phyloP scores from a whole-genome alignment of 176 grass and related monocot genomes.

The Oryza glumipatula region DNA sequence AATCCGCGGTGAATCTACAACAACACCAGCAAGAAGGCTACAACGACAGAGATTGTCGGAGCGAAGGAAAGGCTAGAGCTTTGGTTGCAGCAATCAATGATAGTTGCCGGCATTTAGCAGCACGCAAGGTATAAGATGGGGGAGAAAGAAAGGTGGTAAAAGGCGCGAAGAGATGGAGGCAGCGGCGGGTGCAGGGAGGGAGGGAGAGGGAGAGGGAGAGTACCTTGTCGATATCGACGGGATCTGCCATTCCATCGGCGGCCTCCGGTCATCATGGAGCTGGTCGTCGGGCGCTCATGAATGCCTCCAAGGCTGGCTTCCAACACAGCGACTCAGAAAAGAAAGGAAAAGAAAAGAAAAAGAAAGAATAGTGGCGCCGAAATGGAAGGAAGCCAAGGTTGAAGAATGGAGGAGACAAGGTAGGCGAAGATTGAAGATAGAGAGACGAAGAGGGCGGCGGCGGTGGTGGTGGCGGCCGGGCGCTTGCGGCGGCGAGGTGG shows the following conservation, averaged over 20 bases:
- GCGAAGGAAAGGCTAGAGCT: neutral
- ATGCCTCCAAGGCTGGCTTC: slow-evolving; percentile 2
- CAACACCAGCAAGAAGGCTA: neutral
- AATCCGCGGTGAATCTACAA: neutral
- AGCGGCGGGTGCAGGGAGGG: neutral
- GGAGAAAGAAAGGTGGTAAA: neutral
- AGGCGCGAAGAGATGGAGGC: neutral
- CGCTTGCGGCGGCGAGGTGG: neutral
- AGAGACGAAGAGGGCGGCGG: neutral
- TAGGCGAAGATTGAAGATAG: neutral
- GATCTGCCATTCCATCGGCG: slow-evolving; percentile 92
- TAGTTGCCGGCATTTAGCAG: slow-evolving; percentile 1
- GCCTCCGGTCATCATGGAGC: slow-evolving; percentile 68
- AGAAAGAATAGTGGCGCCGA: neutral
- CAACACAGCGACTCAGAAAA: neutral
- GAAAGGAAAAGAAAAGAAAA: neutral
- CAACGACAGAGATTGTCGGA: neutral
- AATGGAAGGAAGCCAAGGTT: neutral
- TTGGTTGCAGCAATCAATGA: neutral
- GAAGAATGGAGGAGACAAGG: neutral
- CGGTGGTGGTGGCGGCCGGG: neutral
- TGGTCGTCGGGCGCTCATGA: slow-evolving; percentile 55
- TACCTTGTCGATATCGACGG: slow-evolving; percentile 84
- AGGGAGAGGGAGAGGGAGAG: neutral
- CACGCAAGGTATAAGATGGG: neutral